Evolutionary conservation across 768 basidiomycete species (phyloP).

Genomic region (Lactarius pseudohatsudake): DNA sequence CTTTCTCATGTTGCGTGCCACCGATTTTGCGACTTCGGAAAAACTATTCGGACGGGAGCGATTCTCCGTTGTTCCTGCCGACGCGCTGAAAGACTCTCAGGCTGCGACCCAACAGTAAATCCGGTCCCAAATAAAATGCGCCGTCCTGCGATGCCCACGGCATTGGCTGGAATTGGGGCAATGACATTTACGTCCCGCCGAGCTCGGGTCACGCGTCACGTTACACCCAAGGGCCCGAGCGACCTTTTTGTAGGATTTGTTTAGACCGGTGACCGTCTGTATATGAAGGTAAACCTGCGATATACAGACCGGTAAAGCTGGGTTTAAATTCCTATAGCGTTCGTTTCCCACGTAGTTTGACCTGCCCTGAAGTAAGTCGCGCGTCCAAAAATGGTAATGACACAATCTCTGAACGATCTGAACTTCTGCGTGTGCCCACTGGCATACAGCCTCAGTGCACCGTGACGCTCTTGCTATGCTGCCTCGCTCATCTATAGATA

Average conservation of each 20-base stretch:
- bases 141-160: conserved; percentile 50
- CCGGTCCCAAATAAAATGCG: conserved; percentile 5
- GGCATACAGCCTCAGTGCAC: no score
- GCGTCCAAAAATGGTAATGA: no score
- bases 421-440: no score
- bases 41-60: conserved; percentile 23
- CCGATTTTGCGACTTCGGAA: conserved; percentile 18
- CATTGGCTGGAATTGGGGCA: conserved; percentile 60
- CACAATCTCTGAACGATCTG: no score
- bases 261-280: no score
- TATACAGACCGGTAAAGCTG: no score
- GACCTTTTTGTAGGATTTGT: conserved; percentile 45
- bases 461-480: no score
- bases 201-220: conserved; percentile 49
- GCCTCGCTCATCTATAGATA: no score
- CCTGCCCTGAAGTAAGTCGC: no score
- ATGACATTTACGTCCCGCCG: conserved; percentile 32
- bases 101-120: neutral
- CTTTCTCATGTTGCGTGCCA: conserved; percentile 24
- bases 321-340: no score
- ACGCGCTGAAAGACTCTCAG: conserved; percentile 13
- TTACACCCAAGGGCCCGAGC: conserved; percentile 40
- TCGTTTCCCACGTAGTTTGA: no score
- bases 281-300: no score
- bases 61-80: conserved; percentile 17